phyloP scores from a whole-genome alignment of 2,329 filamentous ascomycete species.

The Fonsecaea multimorphosa region DNA sequence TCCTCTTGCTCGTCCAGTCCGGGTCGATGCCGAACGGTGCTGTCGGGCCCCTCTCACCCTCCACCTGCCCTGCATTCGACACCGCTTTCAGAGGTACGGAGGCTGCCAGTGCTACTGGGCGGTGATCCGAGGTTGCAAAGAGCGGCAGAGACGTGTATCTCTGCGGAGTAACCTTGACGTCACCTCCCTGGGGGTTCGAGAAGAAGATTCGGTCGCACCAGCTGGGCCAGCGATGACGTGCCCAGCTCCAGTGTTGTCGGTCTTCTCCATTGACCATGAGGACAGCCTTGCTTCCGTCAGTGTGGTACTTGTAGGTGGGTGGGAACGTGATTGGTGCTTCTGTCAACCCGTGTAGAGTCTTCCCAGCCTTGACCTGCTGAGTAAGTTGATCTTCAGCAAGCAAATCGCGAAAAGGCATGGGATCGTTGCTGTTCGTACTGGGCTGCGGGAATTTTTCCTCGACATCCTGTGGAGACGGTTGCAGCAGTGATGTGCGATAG shows the following conservation, averaged over 20 bases:
- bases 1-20: constrained; percentile 61
- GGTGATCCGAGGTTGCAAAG: constrained; percentile 84
- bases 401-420: constrained; percentile 70
- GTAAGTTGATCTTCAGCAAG: constrained; percentile 79
- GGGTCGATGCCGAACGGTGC: constrained; percentile 65
- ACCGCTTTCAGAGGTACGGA: constrained; percentile 64
- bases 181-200: constrained; percentile 59
- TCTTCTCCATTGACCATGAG: constrained; percentile 46
- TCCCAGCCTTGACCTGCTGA: constrained; percentile 69
- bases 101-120: constrained; percentile 76
- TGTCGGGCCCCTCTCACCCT: constrained; percentile 41
- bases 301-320: constrained; percentile 89
- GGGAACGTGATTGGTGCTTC: constrained; percentile 80
- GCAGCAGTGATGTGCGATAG: constrained; percentile 78
- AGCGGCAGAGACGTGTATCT: constrained; percentile 78
- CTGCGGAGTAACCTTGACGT: constrained; percentile 59
- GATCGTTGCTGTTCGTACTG: constrained; percentile 54
- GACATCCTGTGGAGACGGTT: constrained; percentile 61
- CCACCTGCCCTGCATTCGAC: constrained; percentile 40
- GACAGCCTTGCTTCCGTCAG: constrained; percentile 43
- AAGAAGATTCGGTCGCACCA: constrained; percentile 95
- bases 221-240: constrained; percentile 81
- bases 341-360: constrained; percentile 76
- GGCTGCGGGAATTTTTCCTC: constrained; percentile 69
- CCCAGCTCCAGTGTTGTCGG: constrained; percentile 70